Base-by-base conservation (phyloP, 176 grass and related monocot genomes). In the Juncus inflexus region DNA sequence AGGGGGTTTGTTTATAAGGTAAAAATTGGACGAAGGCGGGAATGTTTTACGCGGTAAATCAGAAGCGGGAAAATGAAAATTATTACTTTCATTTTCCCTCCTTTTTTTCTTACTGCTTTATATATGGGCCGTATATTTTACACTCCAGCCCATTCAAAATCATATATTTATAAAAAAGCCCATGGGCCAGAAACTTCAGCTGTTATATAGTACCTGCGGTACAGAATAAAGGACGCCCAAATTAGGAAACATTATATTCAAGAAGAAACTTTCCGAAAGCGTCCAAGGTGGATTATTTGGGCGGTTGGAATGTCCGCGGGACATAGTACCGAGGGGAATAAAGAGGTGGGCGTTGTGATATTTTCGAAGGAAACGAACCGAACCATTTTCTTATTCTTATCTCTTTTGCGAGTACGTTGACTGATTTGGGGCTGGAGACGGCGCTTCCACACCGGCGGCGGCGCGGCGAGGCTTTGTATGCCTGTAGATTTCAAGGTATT, bases 31-130 rank as follows among this genome's bases (percentile, higher is more conserved):
- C 3, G 3, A 40, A 71, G 9, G 67, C 67, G 74, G 63, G 56
- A 77, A 35, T 42, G 12, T 38, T 5, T 9, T 81, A 81, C 74
- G 84, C 74, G 81, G 84, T 67, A 81, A 77, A 50, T 36, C 55
- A 51, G 19, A 60, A 64, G 77, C 80, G 64, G 89, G 80, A 77
- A 86, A 15, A 28, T 28, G 19, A 28, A 28, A 28, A 28, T 28
- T 28, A 28, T 28, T 64, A 62, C 0, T 28, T 15, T 52, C 52
- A 61, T 11, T 50, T 53, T 75, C 2, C 7, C 7, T 2, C 56
- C 1, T 64, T 19, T 15, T 15, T 9, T 51, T 66, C 50, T 54
- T 68, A 28, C 11, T 3, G 9, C 16, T 28, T 28, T 52, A 68
- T 13, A 15, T 13, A 65, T 19, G 43, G 43, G 4, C 43, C 43